Percentiles rank a stretch among this genome's conserved stretches.
These are phyloP conservation scores for Lipomyces kockii DNA, from an alignment of 805 yeast species.

Conservation along the genomic window DNA sequence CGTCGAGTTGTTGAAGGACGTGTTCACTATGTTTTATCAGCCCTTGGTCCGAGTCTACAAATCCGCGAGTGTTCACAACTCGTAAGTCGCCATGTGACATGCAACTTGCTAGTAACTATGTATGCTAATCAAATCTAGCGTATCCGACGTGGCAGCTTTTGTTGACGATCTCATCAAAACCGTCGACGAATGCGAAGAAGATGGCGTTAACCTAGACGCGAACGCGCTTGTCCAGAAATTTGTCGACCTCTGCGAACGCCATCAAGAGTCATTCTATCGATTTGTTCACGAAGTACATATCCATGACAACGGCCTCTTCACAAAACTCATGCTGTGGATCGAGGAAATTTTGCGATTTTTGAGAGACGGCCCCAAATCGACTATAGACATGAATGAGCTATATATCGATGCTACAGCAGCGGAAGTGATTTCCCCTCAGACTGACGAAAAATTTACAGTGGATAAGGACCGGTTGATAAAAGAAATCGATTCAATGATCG, in stretches of 20 bases:
- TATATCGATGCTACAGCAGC: slow-evolving; percentile 19
- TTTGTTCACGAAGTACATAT: slow-evolving; percentile 82
- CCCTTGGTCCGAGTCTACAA: slow-evolving; percentile 73
- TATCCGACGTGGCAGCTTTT: slow-evolving; percentile 66
- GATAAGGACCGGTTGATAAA: slow-evolving; percentile 43
- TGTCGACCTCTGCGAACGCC: slow-evolving; percentile 67
- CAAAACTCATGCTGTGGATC: slow-evolving; percentile 74
- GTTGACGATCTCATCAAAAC: slow-evolving; percentile 66
- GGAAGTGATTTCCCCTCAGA: slow-evolving; percentile 19
- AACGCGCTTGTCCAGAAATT: slow-evolving; percentile 70
- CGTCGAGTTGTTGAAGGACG: slow-evolving; percentile 71
- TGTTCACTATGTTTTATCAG: slow-evolving; percentile 72
- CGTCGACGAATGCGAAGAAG: slow-evolving; percentile 57
- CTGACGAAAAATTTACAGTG: slow-evolving; percentile 32
- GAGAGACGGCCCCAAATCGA: slow-evolving; percentile 53
- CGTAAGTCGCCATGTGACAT: slow-evolving; percentile 40
- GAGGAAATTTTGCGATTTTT: slow-evolving; percentile 66
- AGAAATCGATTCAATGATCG: slow-evolving; percentile 51
- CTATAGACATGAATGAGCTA: slow-evolving; percentile 38
- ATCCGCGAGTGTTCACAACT: slow-evolving; percentile 66
- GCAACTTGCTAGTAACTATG: not conserved
- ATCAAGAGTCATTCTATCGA: slow-evolving; percentile 70
- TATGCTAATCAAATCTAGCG: slow-evolving; percentile 23
- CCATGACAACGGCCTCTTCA: slow-evolving; percentile 77
- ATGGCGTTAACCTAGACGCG: slow-evolving; percentile 56